phyloP scores from a whole-genome alignment of 2,329 filamentous ascomycete genomes.

The Aureobasidium zeae region DNA sequence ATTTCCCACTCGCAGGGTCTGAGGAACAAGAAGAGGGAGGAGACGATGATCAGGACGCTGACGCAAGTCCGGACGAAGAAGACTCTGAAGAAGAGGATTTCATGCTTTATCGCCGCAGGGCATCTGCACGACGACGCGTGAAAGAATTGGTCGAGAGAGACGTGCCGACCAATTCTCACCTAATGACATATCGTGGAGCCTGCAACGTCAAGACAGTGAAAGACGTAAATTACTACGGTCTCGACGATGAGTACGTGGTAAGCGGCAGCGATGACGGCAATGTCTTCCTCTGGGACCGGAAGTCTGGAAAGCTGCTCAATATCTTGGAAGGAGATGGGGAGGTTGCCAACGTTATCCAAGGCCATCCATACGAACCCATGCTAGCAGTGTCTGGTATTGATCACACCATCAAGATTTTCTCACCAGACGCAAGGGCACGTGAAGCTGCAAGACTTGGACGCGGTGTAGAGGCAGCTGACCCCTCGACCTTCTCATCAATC shows the following conservation, averaged over 20 bases:
- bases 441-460: constrained; percentile 47
- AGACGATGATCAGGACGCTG: constrained; percentile 24
- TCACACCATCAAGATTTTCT: constrained; percentile 60
- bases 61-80: constrained; percentile 19
- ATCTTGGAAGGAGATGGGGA: constrained; percentile 59
- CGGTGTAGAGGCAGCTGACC: constrained; percentile 45
- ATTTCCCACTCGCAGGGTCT: not conserved
- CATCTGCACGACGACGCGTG: constrained; percentile 39
- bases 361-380: constrained; percentile 58
- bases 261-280: constrained; percentile 58
- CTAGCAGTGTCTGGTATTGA: constrained; percentile 60
- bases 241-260: constrained; percentile 60
- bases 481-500: constrained; percentile 35
- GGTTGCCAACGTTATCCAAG: constrained; percentile 61
- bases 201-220: constrained; percentile 61
- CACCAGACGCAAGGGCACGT: constrained; percentile 49
- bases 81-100: constrained; percentile 31
- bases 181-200: constrained; percentile 51
- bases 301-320: constrained; percentile 52
- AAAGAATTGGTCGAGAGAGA: constrained; percentile 45
- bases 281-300: constrained; percentile 60
- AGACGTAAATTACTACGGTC: constrained; percentile 59
- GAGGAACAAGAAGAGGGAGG: constrained; percentile 5
- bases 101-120: constrained; percentile 39
- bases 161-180: constrained; percentile 48